Base-by-base conservation (phyloP, 768 basidiomycete genomes). In the Paxillus involutus region DNA sequence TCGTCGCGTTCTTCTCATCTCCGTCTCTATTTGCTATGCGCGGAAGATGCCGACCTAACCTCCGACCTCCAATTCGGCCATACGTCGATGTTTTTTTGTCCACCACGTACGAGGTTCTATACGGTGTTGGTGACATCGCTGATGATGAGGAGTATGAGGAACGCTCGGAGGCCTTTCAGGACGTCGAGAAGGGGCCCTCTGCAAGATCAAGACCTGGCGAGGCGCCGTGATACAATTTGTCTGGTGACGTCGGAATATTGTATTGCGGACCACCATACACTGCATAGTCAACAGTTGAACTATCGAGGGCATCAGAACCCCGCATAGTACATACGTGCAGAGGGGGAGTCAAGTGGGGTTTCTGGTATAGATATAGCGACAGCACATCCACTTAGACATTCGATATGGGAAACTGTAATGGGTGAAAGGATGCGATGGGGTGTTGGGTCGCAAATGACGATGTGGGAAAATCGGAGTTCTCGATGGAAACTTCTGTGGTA, bases 21-120 rank as follows among this genome's bases (percentile, higher is more conserved):
- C 78, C 90, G 64, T 95, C 94, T 3, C 94, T 94, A 53, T 91
- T 94, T 4, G 92, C 94, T 66, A 98, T 96, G 13, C 95, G 83
- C 36, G 94, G 94, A 32, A 97, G 77, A 75, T 96, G 94, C 24
- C 78, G 77, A 32, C 94, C 94, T 10, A 96, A 73, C 57, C 76
- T 82, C 19, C 86, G 79, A 17, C 86, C 76, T 10, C 74, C 75
- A 40, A 77, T 74, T 41, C 83, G 82, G 0, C 84, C 79, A 63
- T 91, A 88, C 1, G 78, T 75, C 29, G 75, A 77, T 2, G 79
- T 73, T 67, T 83, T 88, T 71, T 81, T 90, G 58, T 73, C 83
- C 12, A 83, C 73, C 85, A 91, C 84, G 65, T 89, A 89, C 2
- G 87, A 84, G 59, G 89, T 91, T 49, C 81, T 74, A 64, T 88